Evolutionary conservation across 495 filamentous ascomycete species (phyloP).

Genomic region (Penicillium waksmanii): DNA sequence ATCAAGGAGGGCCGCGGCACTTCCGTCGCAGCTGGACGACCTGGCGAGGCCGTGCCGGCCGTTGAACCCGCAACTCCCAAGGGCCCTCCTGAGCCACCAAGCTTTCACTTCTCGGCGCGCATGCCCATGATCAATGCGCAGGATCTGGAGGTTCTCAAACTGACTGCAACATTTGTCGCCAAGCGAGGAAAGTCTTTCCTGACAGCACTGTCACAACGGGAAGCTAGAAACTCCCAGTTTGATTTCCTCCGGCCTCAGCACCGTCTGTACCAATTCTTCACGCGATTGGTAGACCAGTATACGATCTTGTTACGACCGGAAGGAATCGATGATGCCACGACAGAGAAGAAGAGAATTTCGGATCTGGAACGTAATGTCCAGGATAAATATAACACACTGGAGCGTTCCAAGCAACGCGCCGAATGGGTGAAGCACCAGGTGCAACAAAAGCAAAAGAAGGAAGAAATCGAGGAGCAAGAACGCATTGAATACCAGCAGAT

Average conservation of each 20-base stretch:
- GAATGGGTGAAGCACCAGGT: constrained; percentile 87
- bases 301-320: constrained; percentile 72
- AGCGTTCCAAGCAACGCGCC: constrained; percentile 78
- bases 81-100: constrained; percentile 84
- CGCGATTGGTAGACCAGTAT: constrained; percentile 89
- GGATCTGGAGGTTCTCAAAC: constrained; percentile 88
- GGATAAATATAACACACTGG: constrained; percentile 79
- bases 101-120: constrained; percentile 91
- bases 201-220: constrained; percentile 83
- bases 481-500: constrained; percentile 85
- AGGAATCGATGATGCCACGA: constrained; percentile 69
- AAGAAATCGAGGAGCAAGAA: constrained; percentile 86
- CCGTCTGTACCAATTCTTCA: constrained; percentile 93
- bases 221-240: constrained; percentile 92
- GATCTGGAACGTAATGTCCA: constrained; percentile 77
- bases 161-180: constrained; percentile 89
- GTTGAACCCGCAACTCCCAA: constrained; percentile 68
- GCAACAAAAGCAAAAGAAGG: constrained; percentile 83
- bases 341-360: constrained; percentile 68
- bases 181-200: constrained; percentile 89
- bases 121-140: constrained; percentile 97
- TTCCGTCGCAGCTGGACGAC: constrained; percentile 75
- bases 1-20: constrained; percentile 83
- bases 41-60: constrained; percentile 60
- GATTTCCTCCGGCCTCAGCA: constrained; percentile 96